Evolutionary conservation across 805 yeast genomes (phyloP).

Genomic region (Zygotorulaspora chibaensis): DNA sequence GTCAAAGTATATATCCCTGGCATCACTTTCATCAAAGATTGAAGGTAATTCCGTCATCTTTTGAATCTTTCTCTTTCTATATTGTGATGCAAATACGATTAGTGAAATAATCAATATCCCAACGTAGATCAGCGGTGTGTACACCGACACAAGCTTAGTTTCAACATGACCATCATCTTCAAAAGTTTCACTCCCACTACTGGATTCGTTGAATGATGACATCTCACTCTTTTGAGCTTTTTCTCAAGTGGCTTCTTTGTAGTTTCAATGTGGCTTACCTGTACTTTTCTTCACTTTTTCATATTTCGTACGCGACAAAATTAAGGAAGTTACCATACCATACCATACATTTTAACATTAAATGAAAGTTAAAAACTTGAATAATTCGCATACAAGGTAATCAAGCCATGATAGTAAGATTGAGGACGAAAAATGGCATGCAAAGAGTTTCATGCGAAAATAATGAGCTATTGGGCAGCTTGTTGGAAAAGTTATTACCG

Average conservation of each 20-base stretch:
- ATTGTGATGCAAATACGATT: constrained; percentile 61
- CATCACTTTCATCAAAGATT: constrained; percentile 65
- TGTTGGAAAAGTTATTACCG: constrained; percentile 39
- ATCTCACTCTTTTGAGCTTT: background rate
- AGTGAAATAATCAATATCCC: constrained; percentile 63
- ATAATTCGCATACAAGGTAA: background rate
- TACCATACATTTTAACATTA: too few relatives aligned
- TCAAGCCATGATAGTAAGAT: constrained; percentile 55
- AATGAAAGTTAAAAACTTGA: too few relatives aligned
- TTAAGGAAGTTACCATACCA: background rate
- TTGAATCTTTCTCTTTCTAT: constrained; percentile 51
- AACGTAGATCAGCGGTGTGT: constrained; percentile 74
- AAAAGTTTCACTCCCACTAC: constrained; percentile 11
- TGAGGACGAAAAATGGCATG: constrained; percentile 82
- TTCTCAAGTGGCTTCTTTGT: background rate
- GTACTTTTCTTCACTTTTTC: constrained; percentile 3
- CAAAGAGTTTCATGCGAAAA: constrained; percentile 57
- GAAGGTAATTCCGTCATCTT: constrained; percentile 61
- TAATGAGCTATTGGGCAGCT: constrained; percentile 39
- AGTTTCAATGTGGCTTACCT: background rate
- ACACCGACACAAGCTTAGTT: constrained; percentile 46
- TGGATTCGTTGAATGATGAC: constrained; percentile 14
- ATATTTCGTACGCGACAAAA: background rate
- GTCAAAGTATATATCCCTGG: constrained; percentile 58
- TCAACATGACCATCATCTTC: constrained; percentile 30